Evolutionary conservation across 2,329 filamentous ascomycete genomes (phyloP).

Genomic region (Lizonia empirigonia): DNA sequence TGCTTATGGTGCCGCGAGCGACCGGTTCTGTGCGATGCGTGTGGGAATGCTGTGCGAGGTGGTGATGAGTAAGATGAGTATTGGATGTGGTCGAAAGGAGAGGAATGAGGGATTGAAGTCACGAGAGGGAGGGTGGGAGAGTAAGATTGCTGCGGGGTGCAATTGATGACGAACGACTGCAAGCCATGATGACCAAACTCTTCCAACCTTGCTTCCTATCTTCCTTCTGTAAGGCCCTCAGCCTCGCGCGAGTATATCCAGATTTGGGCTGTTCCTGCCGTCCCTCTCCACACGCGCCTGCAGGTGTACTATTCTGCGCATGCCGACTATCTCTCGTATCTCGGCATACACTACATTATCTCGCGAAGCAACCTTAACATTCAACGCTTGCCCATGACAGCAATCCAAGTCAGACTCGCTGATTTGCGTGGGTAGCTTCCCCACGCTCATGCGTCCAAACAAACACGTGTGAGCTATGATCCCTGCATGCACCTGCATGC

Average conservation of each 20-base stretch:
- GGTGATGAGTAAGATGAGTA: constrained; percentile 4
- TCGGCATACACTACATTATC: background rate
- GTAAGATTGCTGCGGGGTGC: background rate
- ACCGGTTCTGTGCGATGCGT: constrained; percentile 11
- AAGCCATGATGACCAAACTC: background rate
- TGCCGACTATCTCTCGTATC: too few species aligned
- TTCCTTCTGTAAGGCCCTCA: background rate
- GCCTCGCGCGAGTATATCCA: constrained; percentile 5
- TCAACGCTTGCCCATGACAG: background rate
- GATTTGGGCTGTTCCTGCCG: background rate
- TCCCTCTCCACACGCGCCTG: background rate
- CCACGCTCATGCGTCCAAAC: constrained; percentile 1
- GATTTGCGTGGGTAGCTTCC: background rate
- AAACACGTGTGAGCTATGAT: background rate
- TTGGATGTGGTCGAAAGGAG: background rate
- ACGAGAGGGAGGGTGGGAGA: background rate
- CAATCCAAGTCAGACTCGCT: background rate
- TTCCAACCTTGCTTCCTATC: background rate
- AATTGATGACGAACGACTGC: background rate
- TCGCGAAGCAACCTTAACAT: background rate
- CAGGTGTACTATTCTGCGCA: too few species aligned
- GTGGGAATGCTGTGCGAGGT: constrained; percentile 2
- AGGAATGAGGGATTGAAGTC: background rate
- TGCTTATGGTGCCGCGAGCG: constrained; percentile 5
- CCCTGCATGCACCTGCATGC: constrained; percentile 13